Conservation (phyloP, 148 eudicot species). For the Camellia lanceoleosa region DNA sequence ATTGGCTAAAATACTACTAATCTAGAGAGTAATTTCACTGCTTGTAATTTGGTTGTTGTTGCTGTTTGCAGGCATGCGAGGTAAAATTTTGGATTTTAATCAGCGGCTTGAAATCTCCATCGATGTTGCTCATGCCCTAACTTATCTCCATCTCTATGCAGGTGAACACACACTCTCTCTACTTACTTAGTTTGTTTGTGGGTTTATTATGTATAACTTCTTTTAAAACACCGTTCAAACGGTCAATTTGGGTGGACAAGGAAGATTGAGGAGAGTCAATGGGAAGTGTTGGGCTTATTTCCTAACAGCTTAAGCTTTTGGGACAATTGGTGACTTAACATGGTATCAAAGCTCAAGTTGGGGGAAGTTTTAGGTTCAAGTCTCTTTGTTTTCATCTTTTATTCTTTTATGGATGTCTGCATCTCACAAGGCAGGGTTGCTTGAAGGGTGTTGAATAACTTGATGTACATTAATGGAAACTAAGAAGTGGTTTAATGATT, state of each 20-base stretch:
- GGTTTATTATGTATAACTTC: background rate
- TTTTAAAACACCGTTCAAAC: background rate
- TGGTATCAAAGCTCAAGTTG: too few species aligned
- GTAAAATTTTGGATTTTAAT: conserved; percentile 70
- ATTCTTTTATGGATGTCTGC: background rate
- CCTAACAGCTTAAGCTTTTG: too few species aligned
- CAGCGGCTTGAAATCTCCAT: conserved; percentile 94
- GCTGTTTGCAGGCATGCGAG: conserved; percentile 55
- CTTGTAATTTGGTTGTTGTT: conserved; percentile 26
- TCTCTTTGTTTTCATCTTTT: background rate
- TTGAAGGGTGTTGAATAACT: too few species aligned
- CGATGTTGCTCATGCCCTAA: conserved; percentile 83
- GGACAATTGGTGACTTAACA: too few species aligned
- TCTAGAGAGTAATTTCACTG: background rate
- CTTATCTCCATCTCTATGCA: conserved; percentile 88
- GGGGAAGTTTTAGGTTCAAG: too few species aligned
- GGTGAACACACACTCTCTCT: conserved; percentile 42
- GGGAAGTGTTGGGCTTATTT: background rate
- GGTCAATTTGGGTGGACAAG: conserved; percentile 5
- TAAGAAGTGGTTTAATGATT: too few species aligned
- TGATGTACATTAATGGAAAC: too few species aligned
- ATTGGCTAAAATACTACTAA: background rate
- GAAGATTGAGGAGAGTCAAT: background rate
- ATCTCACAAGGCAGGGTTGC: too few species aligned
- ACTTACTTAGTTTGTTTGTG: conserved; percentile 9